Percentiles rank a stretch among this genome's conserved stretches.
Conservation (phyloP, 257 asterid genomes). For the Ajuga chamaepitys region DNA sequence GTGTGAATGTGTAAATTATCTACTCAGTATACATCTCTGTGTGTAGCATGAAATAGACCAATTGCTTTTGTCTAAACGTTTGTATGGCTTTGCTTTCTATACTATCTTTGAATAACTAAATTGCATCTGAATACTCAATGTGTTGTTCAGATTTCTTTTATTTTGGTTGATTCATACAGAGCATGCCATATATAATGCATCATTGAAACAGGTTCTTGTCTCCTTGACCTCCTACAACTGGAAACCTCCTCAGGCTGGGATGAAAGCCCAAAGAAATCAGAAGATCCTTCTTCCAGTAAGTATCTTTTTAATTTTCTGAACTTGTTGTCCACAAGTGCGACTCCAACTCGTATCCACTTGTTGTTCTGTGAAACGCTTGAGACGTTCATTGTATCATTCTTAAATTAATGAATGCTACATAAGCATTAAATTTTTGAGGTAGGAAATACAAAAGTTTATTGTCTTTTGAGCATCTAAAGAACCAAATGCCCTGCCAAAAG, state of each 20-base stretch:
- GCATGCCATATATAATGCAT: neutral
- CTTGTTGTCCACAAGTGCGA: neutral
- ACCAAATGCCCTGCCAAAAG: neutral
- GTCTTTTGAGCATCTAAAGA: neutral
- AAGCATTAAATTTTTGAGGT: neutral
- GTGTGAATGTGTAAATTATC: no score
- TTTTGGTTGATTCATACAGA: neutral
- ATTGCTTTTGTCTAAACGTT: neutral
- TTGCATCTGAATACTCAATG: neutral
- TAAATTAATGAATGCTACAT: no score
- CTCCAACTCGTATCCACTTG: neutral
- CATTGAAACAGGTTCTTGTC: constrained; percentile 44
- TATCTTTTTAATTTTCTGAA: neutral
- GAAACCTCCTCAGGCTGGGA: constrained; percentile 42
- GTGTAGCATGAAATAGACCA: no score
- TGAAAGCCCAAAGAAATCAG: constrained; percentile 14
- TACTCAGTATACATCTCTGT: no score
- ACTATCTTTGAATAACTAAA: neutral
- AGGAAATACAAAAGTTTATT: neutral
- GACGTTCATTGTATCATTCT: neutral
- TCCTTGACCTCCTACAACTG: constrained; percentile 49
- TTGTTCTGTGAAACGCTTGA: neutral
- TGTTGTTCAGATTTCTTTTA: neutral
- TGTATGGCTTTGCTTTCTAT: neutral
- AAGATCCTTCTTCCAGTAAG: constrained; percentile 37